A percentile compares a stretch with the other conserved stretches of the same genome.
phyloP scores from a whole-genome alignment of 1,139 yeast species.

The Lodderomyces theae region DNA sequence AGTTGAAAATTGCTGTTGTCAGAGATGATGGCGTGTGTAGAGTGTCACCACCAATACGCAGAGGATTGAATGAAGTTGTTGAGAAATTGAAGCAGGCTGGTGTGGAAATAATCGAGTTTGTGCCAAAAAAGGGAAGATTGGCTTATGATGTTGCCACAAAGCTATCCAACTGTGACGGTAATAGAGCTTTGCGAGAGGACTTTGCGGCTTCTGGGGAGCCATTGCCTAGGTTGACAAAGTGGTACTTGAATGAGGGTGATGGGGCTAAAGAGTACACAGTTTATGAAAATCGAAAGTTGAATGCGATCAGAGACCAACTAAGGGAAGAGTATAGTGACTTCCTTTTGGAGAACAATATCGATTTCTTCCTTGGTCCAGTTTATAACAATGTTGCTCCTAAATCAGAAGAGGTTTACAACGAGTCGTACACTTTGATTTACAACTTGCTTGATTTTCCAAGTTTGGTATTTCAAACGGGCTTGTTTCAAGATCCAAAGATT shows the following conservation, averaged over 20 bases:
- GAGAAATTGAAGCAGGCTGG: slow-evolving; percentile 31
- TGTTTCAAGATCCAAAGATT: slow-evolving; percentile 50
- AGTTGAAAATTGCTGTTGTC: slow-evolving; percentile 37
- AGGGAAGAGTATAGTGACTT: slow-evolving; percentile 54
- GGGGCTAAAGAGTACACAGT: slow-evolving; percentile 46
- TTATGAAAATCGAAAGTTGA: slow-evolving; percentile 50
- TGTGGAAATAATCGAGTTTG: slow-evolving; percentile 39
- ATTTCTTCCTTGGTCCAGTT: slow-evolving; percentile 65
- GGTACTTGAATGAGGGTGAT: slow-evolving; percentile 56
- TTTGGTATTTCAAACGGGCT: slow-evolving; percentile 59
- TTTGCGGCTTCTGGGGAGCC: slow-evolving; percentile 65
- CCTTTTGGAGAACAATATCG: slow-evolving; percentile 56
- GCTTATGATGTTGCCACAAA: slow-evolving; percentile 51
- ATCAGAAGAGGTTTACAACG: slow-evolving; percentile 61
- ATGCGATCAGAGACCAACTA: slow-evolving; percentile 48
- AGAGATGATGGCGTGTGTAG: slow-evolving; percentile 39
- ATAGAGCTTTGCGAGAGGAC: slow-evolving; percentile 47
- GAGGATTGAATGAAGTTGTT: slow-evolving; percentile 29
- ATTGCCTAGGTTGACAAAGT: slow-evolving; percentile 55
- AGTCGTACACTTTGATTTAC: slow-evolving; percentile 75
- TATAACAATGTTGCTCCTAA: slow-evolving; percentile 72
- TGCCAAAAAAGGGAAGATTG: slow-evolving; percentile 48
- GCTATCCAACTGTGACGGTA: slow-evolving; percentile 60
- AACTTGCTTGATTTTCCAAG: slow-evolving; percentile 64
- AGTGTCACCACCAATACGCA: slow-evolving; percentile 56